Base-by-base conservation (phyloP, 805 yeast genomes). In the Sugiyamaella boreocaroliniensis region DNA sequence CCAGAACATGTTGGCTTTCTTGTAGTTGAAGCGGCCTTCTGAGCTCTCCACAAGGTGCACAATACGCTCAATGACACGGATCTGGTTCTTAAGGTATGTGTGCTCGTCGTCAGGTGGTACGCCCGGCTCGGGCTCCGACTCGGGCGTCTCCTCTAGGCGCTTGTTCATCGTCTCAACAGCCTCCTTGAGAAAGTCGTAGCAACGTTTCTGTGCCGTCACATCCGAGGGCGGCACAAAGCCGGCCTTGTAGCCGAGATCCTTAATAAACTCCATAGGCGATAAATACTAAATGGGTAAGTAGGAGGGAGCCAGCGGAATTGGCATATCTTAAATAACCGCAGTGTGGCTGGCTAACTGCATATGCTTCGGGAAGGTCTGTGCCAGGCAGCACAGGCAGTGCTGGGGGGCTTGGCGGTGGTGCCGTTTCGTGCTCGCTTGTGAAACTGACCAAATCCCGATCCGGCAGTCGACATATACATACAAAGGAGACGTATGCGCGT, bases 1-100 rank as follows among this genome's bases (percentile, higher is more conserved):
- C 73, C 73, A 69, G 55, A 69, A 69, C 50, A 57, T 65, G 43
- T 60, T 49, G 32, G 72, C 68, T 19, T 60, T 51, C 43, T 47
- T 48, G 45, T 51, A 46, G 26, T 48, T 42, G 51, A 56, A 53
- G 10, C 55, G 48, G 15, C 63, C 65, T 29, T 56, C 58, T 14
- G 54, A 46, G 18, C 58, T 45, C 49, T 52, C 55, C 26, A 61
- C 55, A 40, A 63, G 50, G 16, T 56, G 49, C 43, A 57, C 47
- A 19, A 61, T 49, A 42, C 55, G 48, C 11, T 59, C 51, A 45
- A 63, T 40, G 19, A 61, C 54, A 8, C 48, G 41, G 26, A 55
- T 52, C 49, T 61, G 57, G 54, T 60, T 61, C 43, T 51, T 50
- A 19, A 60, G 55, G 26, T 50, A 51, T 32, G 60, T 43, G 11